These are phyloP conservation scores for Fraxinus ornus DNA, from an alignment of 305 asterid genomes.

Conservation along the genomic window DNA sequence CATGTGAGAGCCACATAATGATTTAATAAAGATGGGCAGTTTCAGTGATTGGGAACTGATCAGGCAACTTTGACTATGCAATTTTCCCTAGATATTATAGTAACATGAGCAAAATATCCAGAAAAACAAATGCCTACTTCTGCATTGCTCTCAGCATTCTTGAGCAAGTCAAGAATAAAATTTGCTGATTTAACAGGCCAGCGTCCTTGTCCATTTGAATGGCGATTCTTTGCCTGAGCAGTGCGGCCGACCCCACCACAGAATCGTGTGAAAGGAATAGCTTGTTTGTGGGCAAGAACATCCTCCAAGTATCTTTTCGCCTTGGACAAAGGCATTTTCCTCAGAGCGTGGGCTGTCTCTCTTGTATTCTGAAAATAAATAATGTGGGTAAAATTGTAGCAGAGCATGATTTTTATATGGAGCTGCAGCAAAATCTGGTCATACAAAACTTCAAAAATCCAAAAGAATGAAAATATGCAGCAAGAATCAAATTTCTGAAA, in stretches of 20 bases:
- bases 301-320: constrained; percentile 80
- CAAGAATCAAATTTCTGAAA: background rate
- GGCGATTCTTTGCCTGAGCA: constrained; percentile 82
- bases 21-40: background rate
- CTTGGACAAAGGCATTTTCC: constrained; percentile 59
- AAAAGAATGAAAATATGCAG: background rate
- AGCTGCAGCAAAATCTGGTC: background rate
- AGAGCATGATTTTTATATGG: background rate
- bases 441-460: background rate
- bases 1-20: background rate
- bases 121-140: constrained; percentile 40
- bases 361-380: constrained; percentile 55
- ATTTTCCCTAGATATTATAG: background rate
- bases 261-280: constrained; percentile 77
- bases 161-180: constrained; percentile 65
- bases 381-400: background rate
- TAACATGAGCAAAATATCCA: background rate
- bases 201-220: constrained; percentile 80
- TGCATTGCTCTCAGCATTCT: constrained; percentile 83
- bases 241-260: constrained; percentile 79
- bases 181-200: constrained; percentile 83
- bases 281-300: constrained; percentile 77
- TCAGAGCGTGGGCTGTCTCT: constrained; percentile 72
- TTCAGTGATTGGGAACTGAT: background rate
- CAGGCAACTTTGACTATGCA: background rate